These are phyloP conservation scores for Fusarium drepaniforme DNA, from an alignment of 2,329 filamentous ascomycete species.

Conservation along the genomic window DNA sequence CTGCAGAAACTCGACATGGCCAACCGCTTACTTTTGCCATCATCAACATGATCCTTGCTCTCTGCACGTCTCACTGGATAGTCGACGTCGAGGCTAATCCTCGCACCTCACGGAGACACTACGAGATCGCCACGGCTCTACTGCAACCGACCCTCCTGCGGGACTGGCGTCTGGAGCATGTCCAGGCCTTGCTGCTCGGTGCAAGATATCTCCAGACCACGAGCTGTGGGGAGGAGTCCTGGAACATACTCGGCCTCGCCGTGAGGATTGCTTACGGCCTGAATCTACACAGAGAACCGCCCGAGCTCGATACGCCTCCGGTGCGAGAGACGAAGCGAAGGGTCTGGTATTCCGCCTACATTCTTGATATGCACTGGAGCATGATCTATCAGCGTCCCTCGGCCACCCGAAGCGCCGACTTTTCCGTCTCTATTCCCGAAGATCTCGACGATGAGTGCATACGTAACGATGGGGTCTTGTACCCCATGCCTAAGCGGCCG, in stretches of 20 bases:
- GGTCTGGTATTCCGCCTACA: neutral
- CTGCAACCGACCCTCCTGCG: neutral
- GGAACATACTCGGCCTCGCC: neutral
- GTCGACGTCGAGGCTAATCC: neutral
- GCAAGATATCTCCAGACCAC: neutral
- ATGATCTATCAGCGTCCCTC: neutral
- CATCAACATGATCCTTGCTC: slow-evolving; percentile 5
- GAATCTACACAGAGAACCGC: neutral
- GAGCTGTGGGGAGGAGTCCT: neutral
- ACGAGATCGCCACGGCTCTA: neutral
- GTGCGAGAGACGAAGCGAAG: neutral
- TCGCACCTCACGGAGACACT: neutral
- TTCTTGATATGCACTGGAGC: neutral
- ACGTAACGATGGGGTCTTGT: neutral
- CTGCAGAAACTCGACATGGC: slow-evolving; percentile 48
- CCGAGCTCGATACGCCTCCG: neutral
- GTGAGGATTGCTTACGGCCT: neutral
- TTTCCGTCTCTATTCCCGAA: neutral
- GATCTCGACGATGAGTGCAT: neutral
- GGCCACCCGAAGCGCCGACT: neutral
- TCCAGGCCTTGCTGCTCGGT: neutral
- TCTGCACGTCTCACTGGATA: slow-evolving; percentile 1
- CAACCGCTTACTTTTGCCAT: neutral
- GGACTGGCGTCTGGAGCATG: neutral
- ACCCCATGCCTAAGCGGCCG: neutral